Percentiles rank a stretch among this genome's conserved stretches.
Evolutionary conservation across 345 rosid species (phyloP).

Genomic region (Eucalyptus cloeziana): DNA sequence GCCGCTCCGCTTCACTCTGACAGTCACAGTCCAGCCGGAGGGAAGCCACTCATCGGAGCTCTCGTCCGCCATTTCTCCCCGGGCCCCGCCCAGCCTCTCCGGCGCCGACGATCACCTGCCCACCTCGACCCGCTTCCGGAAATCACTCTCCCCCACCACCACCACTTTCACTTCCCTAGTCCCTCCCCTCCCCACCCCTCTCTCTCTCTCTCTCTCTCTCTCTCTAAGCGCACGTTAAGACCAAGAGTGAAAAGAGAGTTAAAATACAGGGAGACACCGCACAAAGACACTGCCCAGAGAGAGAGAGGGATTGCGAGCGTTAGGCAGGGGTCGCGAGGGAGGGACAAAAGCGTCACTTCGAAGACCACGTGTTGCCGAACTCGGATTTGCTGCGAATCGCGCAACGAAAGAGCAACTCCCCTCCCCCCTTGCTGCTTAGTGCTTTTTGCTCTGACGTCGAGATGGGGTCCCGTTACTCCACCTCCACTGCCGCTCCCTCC

Average conservation of each 20-base stretch:
- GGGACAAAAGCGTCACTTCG: background rate
- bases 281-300: background rate
- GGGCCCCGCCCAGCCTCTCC: background rate
- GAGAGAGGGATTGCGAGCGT: background rate
- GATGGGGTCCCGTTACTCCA: background rate
- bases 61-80: constrained; percentile 6
- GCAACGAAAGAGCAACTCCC: background rate
- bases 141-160: background rate
- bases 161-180: background rate
- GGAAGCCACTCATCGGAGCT: constrained; percentile 30
- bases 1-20: constrained; percentile 44
- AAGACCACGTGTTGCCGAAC: constrained; percentile 27
- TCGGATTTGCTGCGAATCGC: background rate
- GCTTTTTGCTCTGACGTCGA: background rate
- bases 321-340: background rate
- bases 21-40: constrained; percentile 52
- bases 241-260: background rate
- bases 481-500: background rate
- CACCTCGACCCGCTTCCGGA: background rate
- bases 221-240: background rate
- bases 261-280: background rate
- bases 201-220: background rate
- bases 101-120: background rate
- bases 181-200: background rate
- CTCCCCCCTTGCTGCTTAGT: background rate